Percentiles rank a stretch among this genome's conserved stretches.
These are phyloP conservation scores for Phaeotremella skinneri DNA, from an alignment of 768 basidiomycete genomes.

Conservation along the genomic window DNA sequence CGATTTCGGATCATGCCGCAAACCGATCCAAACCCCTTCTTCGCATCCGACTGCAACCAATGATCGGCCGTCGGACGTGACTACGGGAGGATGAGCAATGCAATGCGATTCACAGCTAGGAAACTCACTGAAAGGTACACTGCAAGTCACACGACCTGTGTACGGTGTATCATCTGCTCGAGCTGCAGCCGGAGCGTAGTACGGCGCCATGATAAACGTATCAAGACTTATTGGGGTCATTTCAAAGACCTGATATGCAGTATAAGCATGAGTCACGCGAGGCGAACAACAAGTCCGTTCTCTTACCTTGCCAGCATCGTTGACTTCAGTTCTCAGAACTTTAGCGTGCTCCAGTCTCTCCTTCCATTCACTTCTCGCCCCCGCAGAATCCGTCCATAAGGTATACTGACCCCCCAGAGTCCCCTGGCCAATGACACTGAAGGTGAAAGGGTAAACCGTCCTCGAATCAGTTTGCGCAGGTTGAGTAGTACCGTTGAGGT, in stretches of 20 bases:
- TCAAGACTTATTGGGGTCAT: constrained; percentile 83
- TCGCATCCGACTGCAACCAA: constrained; percentile 91
- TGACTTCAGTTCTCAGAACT: constrained; percentile 75
- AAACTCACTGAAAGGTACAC: constrained; percentile 78
- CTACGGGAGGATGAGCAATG: constrained; percentile 52
- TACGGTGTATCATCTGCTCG: constrained; percentile 63
- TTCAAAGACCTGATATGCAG: constrained; percentile 67
- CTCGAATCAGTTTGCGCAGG: constrained; percentile 59
- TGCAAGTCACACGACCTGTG: constrained; percentile 72
- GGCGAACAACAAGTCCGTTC: too few species aligned
- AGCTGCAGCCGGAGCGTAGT: constrained; percentile 48
- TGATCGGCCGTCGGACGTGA: constrained; percentile 75
- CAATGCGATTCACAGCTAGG: not conserved
- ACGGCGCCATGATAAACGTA: constrained; percentile 76
- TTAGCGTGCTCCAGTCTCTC: constrained; percentile 84
- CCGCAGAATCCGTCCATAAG: constrained; percentile 76
- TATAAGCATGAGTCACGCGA: too few species aligned
- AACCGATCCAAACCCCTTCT: constrained; percentile 94
- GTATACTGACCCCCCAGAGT: constrained; percentile 67
- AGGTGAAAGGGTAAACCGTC: constrained; percentile 78
- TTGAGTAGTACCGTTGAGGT: constrained; percentile 31
- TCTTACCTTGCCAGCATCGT: constrained; percentile 77
- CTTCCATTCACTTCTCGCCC: constrained; percentile 81
- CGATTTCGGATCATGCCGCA: constrained; percentile 80
- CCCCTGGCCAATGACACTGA: constrained; percentile 82